phyloP scores from a whole-genome alignment of 1,284 basidiomycete genomes.

The Puccinia coronata region DNA sequence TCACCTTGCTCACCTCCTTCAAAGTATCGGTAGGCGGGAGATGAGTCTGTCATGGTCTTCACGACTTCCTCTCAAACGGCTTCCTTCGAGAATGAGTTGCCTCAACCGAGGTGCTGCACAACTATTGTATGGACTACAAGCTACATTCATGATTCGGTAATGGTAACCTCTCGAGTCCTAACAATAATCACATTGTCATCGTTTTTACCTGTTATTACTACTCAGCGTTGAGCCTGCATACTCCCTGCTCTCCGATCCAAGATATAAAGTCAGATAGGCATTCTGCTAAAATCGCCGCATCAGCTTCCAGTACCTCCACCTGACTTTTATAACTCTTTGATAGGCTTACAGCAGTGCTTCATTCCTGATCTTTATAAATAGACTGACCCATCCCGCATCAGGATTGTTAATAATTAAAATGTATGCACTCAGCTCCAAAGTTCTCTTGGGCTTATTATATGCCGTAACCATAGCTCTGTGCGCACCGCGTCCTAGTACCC shows the following conservation, averaged over 20 bases:
- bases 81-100: neutral
- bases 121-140: too few species aligned
- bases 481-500: neutral
- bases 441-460: neutral
- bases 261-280: too few species aligned
- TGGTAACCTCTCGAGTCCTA: too few species aligned
- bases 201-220: neutral
- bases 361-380: neutral
- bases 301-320: too few species aligned
- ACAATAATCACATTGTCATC: too few species aligned
- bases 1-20: neutral
- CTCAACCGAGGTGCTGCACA: too few species aligned
- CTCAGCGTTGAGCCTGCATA: too few species aligned
- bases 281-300: too few species aligned
- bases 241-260: too few species aligned
- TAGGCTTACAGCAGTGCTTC: neutral
- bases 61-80: neutral
- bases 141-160: neutral
- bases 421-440: too few species aligned
- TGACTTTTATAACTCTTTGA: too few species aligned
- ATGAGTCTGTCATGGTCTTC: neutral
- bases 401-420: neutral
- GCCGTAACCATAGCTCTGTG: neutral
- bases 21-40: neutral
- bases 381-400: neutral